Evolutionary conservation across 2,329 filamentous ascomycete genomes (phyloP).

Genomic region (Acarospora socialis): DNA sequence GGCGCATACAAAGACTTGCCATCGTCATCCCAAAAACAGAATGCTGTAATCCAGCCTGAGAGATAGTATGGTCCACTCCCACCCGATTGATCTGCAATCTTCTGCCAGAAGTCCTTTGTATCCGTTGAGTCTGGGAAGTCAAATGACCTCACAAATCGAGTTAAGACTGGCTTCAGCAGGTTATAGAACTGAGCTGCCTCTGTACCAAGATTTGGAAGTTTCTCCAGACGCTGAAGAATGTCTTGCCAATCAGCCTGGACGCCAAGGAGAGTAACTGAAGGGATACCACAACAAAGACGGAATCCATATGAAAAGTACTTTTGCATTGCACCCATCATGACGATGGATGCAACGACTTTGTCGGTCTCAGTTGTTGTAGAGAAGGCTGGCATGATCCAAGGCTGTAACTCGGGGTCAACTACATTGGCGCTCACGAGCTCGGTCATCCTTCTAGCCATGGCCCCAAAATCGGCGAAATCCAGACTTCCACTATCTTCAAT

Average conservation of each 20-base stretch:
- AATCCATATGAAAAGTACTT: constrained; percentile 32
- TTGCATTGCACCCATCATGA: constrained; percentile 40
- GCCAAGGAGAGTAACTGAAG: constrained; percentile 38
- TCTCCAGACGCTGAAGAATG: constrained; percentile 30
- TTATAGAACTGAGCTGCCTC: constrained; percentile 28
- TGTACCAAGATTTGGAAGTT: constrained; percentile 29
- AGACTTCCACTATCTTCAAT: constrained; percentile 13
- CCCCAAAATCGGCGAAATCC: constrained; percentile 17
- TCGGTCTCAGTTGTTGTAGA: constrained; percentile 36
- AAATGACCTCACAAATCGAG: constrained; percentile 32
- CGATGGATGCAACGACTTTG: constrained; percentile 27
- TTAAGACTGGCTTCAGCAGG: constrained; percentile 32
- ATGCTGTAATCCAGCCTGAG: constrained; percentile 29
- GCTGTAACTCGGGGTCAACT: constrained; percentile 25
- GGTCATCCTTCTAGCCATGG: constrained; percentile 25
- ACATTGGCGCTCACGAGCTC: constrained; percentile 28
- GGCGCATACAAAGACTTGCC: neutral
- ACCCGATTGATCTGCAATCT: constrained; percentile 18
- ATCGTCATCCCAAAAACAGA: constrained; percentile 13
- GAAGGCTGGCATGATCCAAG: constrained; percentile 40
- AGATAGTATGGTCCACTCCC: constrained; percentile 23
- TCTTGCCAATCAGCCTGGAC: constrained; percentile 32
- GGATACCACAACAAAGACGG: constrained; percentile 31
- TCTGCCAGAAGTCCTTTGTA: constrained; percentile 30
- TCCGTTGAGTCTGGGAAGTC: constrained; percentile 24